Evolutionary conservation across 2,329 filamentous ascomycete species (phyloP).

Genomic region (Neofusicoccum kwambonambiense): DNA sequence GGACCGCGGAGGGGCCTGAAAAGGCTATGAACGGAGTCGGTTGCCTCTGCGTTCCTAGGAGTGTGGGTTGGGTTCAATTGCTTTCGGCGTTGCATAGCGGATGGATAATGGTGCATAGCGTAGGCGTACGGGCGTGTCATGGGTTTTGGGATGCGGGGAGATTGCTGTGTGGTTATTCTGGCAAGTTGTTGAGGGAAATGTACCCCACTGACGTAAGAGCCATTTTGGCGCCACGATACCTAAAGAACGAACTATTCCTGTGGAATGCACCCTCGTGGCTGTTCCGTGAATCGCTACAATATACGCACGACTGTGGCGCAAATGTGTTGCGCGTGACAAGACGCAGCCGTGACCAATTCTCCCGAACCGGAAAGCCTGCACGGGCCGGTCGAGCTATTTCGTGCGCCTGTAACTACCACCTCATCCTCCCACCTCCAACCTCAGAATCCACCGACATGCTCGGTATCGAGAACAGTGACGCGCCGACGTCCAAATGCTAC

Average conservation of each 20-base stretch:
- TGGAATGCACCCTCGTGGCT: background rate
- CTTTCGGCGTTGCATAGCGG: conserved; percentile 1
- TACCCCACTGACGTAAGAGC: background rate
- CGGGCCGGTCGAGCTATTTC: background rate
- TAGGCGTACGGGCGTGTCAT: conserved; percentile 2
- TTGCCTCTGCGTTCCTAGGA: background rate
- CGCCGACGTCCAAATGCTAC: conserved; percentile 63
- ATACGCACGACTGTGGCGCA: too few species aligned
- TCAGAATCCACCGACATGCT: conserved; percentile 27
- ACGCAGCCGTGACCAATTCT: too few species aligned
- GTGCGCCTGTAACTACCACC: background rate
- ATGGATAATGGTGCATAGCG: conserved; percentile 10
- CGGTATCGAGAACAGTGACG: conserved; percentile 34
- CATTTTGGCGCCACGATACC: background rate
- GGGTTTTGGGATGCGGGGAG: background rate
- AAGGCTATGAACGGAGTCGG: conserved; percentile 27
- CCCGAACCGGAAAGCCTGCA: conserved; percentile 2
- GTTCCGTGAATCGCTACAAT: too few species aligned
- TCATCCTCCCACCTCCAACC: background rate
- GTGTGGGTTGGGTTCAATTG: background rate
- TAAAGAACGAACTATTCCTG: background rate
- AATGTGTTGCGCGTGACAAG: background rate
- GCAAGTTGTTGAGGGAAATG: background rate
- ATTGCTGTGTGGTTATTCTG: background rate
- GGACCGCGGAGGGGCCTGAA: conserved; percentile 36